A percentile compares a stretch with the other conserved stretches of the same genome.
These are phyloP conservation scores for Cornus florida DNA, from an alignment of 148 eudicot genomes.

Conservation along the genomic window DNA sequence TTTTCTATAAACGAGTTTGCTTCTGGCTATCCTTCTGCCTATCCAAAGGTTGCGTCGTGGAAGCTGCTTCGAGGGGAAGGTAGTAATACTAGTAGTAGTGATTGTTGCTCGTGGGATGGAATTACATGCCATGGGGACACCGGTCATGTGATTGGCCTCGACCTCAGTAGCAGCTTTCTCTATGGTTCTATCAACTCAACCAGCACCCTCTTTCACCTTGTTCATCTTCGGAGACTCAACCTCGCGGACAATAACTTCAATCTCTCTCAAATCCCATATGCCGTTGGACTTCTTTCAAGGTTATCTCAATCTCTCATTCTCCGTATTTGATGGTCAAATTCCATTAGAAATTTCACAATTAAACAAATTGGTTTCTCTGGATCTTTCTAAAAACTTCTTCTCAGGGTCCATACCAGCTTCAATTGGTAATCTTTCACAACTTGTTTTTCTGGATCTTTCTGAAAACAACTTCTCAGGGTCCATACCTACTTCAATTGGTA, in stretches of 20 bases:
- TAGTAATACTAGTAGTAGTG: not conserved
- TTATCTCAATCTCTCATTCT: not conserved
- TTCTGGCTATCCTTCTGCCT: not conserved
- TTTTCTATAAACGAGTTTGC: not conserved
- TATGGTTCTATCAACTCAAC: conserved; percentile 24
- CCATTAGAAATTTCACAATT: too few species aligned
- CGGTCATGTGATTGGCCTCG: conserved; percentile 35
- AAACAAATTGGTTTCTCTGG: not conserved
- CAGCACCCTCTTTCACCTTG: conserved; percentile 28
- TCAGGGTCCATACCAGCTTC: too few species aligned
- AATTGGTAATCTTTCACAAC: not conserved
- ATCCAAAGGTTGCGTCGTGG: conserved; percentile 16
- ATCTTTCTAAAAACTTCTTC: not conserved
- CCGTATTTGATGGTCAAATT: not conserved
- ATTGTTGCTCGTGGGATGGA: conserved; percentile 49
- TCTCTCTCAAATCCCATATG: conserved; percentile 27
- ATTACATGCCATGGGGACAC: conserved; percentile 30
- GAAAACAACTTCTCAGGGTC: not conserved
- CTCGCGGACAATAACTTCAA: conserved; percentile 23
- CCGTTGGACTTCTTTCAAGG: conserved; percentile 2
- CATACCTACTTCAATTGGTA: not conserved
- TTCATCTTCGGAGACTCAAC: conserved; percentile 15
- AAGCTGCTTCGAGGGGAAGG: not conserved
- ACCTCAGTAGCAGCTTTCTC: conserved; percentile 43
- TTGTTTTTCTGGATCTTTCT: not conserved